Base-by-base conservation (phyloP, 805 yeast genomes). In the Saccharomycopsis amapae region DNA sequence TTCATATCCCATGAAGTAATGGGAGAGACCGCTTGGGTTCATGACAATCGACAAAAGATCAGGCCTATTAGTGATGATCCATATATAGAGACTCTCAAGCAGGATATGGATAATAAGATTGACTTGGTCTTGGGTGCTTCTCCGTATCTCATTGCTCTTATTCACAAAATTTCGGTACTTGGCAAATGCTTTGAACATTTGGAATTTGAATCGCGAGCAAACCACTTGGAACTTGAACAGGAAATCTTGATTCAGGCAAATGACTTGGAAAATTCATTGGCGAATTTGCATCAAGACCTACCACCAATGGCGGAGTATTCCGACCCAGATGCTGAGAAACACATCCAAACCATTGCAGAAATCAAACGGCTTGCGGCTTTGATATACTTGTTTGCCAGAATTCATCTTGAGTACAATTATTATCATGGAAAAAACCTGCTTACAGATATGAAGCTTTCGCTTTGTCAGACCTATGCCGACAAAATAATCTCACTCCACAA, bases 1-100 rank as follows among this genome's bases (percentile, higher is more conserved):
- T 64, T 69, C 49, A 59, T 65, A 4, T 57, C 66, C 12, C 72
- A 69, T 51, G 73, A 69, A 46, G 66, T 69, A 1, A 64, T 69
- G 70, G 69, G 71, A 2, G 69, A 66, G 40, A 68, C 73, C 0
- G 69, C 67, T 2, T 66, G 68, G 69, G 55, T 57, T 17, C 53
- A 55, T 35, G 60, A 59, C 26, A 37, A 45, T 6, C 28, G 33
- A 23, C 20, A 44, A 9, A 37, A 49, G 13, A 49, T 37, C 15
- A 25, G 53, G 7, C 56, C 55, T 6, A 56, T 56, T n/a, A 57
- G 55, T 30, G 65, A 62, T 28, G 63, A 61, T 41, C 60, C 61
- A 20, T 59, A 55, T 40, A 54, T 61, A 22, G 62, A 63, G 45
- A 56, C 47, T 23, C 50, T 64, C 41, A 65, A 64, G 45, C 57